These are phyloP conservation scores for Apiotrichum domesticum DNA, from an alignment of 1,284 basidiomycete species.

Conservation along the genomic window DNA sequence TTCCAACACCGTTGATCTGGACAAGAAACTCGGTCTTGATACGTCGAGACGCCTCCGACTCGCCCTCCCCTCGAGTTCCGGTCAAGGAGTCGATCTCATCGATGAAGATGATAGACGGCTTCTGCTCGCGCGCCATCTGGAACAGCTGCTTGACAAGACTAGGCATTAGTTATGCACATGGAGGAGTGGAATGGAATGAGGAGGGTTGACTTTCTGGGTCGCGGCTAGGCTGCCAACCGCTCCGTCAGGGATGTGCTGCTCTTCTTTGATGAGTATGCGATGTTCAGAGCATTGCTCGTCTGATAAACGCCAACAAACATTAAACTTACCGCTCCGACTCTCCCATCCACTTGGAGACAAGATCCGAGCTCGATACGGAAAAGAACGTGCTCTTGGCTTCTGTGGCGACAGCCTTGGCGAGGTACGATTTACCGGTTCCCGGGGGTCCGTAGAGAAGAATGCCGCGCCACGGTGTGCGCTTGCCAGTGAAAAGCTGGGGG, in stretches of 20 bases:
- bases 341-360: constrained; percentile 99
- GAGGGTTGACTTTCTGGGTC: too few relatives aligned
- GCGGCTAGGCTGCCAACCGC: too few relatives aligned
- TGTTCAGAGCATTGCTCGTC: too few relatives aligned
- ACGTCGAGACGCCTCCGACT: constrained; percentile 88
- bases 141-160: constrained; percentile 96
- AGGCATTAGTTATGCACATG: neutral
- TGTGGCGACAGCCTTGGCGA: constrained; percentile 97
- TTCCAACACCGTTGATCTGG: constrained; percentile 92
- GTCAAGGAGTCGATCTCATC: constrained; percentile 97
- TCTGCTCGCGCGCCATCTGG: constrained; percentile 90
- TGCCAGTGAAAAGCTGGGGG: constrained; percentile 95
- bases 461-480: constrained; percentile 93
- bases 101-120: constrained; percentile 97
- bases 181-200: too few relatives aligned
- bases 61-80: constrained; percentile 89
- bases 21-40: constrained; percentile 99
- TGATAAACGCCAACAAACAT: too few relatives aligned
- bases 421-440: constrained; percentile 84
- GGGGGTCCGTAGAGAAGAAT: constrained; percentile 95
- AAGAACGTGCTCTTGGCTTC: constrained; percentile 99
- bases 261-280: too few relatives aligned
- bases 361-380: constrained; percentile 87
- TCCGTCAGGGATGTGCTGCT: too few relatives aligned
- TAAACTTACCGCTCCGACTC: constrained; percentile 80